Evolutionary conservation across 73 alveolate species (phyloP).

Genomic region (Diophrys appendiculata): DNA sequence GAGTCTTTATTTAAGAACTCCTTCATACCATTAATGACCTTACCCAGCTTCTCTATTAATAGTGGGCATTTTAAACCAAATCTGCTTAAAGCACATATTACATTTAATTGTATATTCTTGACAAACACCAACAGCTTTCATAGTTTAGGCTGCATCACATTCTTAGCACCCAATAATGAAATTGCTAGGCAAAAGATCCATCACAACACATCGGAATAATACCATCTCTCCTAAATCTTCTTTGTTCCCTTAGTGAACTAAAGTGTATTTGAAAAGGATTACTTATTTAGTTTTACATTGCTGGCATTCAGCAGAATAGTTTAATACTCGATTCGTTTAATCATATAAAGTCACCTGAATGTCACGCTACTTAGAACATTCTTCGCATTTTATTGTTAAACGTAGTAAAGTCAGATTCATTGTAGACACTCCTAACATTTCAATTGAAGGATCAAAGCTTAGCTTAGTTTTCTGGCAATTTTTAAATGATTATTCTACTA

Average conservation of each 20-base stretch:
- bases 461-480: not conserved
- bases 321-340: not conserved
- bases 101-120: not conserved
- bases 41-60: not conserved
- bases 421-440: not conserved
- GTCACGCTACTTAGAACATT: not conserved
- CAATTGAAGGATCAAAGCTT: slow-evolving; percentile 2
- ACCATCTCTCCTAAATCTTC: not conserved
- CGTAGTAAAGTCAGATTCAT: not conserved
- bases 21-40: not conserved
- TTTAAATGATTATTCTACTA: not conserved
- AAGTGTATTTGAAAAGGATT: not conserved
- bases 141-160: not conserved
- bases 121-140: not conserved
- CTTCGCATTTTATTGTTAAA: not conserved
- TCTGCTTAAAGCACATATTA: not conserved
- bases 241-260: not conserved
- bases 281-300: not conserved
- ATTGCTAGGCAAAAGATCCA: not conserved
- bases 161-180: not conserved
- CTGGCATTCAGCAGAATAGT: not conserved
- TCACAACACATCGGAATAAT: not conserved
- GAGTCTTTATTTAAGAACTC: not conserved
- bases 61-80: not conserved
- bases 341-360: not conserved